Evolutionary conservation across 148 eudicot genomes (phyloP), one percentile per base, ranked within the genome.

Genomic region (Rhododendron griersonianum): DNA sequence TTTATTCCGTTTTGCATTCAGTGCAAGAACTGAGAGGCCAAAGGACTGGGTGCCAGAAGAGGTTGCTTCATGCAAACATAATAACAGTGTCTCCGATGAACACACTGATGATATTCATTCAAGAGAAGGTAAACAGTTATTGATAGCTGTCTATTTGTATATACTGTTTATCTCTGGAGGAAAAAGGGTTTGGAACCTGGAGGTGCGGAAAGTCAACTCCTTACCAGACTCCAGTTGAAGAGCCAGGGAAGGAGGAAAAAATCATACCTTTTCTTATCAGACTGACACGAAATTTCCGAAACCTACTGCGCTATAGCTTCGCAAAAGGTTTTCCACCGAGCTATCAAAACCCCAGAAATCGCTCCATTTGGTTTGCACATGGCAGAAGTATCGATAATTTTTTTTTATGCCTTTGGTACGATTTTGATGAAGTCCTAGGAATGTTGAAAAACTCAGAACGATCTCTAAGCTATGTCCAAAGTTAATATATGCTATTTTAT

Each of bases 41-140:
- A 88, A 86, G 77, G 98, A 96, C n/a, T 95, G 98, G 98, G 98
- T 94, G 85, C 98, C 98, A 14, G 94, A 91, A 69, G 92, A 93
- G 88, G 88, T 39, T 81, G 73, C 87, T 84, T 83, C 87, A 50
- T 41, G 48, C 81, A 89, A 86, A 79, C 81, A 83, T 65, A 91
- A 65, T 53, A 83, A 55, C 82, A 83, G 47, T 69, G 25, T 53
- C 53, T 44, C 37, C 75, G 88, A 88, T 78, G 87, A 86, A 84
- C 87, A 75, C 78, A 87, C 92, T 59, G 91, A 89, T 87, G 91
- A 89, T 87, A 89, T 94, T 78, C 99, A 94, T 90, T 92, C 94
- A 85, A 88, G 84, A 69, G 80, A 88, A 88, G 95, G 95, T 94
- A 92, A 41, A 21, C 23, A 71, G 25, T 35, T 28, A 30, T 47